Conservation (phyloP, 192 early-diverging fungal genomes). For the Entrophospora sp. region DNA sequence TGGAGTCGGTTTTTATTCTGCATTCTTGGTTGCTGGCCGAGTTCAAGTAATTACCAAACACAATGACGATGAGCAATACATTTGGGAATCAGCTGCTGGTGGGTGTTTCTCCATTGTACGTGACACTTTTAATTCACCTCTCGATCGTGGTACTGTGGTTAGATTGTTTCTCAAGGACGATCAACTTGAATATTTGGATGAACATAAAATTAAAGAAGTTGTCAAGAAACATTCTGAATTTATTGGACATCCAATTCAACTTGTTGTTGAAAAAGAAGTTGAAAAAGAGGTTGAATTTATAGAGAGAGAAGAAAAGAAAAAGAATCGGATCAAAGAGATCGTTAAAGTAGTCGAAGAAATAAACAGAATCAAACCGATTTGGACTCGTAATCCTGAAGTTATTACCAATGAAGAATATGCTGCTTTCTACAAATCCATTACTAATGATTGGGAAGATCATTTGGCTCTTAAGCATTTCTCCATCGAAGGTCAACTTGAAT, state of each 20-base stretch:
- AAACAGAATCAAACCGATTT: slow-evolving; percentile 98
- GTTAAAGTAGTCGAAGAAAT: slow-evolving; percentile 55
- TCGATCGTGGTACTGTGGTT: slow-evolving; percentile 95
- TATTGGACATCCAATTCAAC: too few relatives aligned
- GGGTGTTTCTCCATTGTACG: slow-evolving; percentile 92
- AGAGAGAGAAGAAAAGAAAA: slow-evolving; percentile 18
- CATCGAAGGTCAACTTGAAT: slow-evolving; percentile 98
- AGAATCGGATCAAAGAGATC: neutral
- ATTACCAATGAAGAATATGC: slow-evolving; percentile 95
- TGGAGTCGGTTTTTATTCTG: too few relatives aligned
- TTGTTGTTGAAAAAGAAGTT: too few relatives aligned
- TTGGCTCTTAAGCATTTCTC: slow-evolving; percentile 98
- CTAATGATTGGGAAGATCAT: slow-evolving; percentile 99
- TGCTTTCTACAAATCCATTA: slow-evolving; percentile 96
- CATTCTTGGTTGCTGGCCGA: too few relatives aligned
- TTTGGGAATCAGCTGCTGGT: too few relatives aligned
- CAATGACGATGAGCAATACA: too few relatives aligned
- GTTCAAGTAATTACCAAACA: too few relatives aligned
- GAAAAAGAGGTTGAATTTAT: too few relatives aligned
- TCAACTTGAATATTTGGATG: slow-evolving; percentile 94
- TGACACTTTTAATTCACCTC: slow-evolving; percentile 79
- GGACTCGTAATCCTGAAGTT: slow-evolving; percentile 98
- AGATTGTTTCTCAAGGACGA: slow-evolving; percentile 98
- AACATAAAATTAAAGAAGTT: slow-evolving; percentile 88
- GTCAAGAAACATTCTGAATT: too few relatives aligned